These are phyloP conservation scores for Pleurostoma richardsiae DNA, from an alignment of 2,329 filamentous ascomycete genomes.

Conservation along the genomic window DNA sequence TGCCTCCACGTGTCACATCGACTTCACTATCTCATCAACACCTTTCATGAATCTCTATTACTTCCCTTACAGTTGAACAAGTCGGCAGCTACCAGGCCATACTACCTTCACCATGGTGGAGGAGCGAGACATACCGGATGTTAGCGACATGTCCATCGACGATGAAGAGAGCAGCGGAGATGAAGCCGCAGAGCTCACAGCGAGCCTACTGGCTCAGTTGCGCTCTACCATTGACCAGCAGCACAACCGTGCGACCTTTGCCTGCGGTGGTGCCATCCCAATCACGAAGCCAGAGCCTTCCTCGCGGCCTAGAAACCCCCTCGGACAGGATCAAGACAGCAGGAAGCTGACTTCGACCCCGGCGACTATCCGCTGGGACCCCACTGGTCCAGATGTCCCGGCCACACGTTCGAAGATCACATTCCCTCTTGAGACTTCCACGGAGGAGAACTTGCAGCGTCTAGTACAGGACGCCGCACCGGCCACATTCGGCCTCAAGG, in stretches of 20 bases:
- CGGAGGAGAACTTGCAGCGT: conserved; percentile 6
- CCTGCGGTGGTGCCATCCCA: conserved; percentile 9
- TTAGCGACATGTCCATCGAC: not conserved
- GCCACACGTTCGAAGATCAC: conserved; percentile 6
- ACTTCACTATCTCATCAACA: too few species aligned
- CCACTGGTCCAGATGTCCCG: not conserved
- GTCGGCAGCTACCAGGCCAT: too few species aligned
- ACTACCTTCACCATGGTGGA: not conserved
- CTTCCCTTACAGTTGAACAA: too few species aligned
- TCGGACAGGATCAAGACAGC: not conserved
- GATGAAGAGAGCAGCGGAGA: not conserved
- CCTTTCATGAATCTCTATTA: too few species aligned
- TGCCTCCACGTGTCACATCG: too few species aligned
- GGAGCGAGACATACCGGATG: not conserved
- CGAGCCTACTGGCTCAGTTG: not conserved
- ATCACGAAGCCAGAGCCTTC: not conserved
- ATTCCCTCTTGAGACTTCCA: conserved; percentile 6
- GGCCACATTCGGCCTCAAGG: conserved; percentile 41
- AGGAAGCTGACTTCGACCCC: not conserved
- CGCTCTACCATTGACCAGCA: not conserved
- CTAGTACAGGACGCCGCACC: conserved; percentile 29
- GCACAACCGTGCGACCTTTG: conserved; percentile 1
- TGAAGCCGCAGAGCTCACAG: not conserved
- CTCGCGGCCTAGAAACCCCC: not conserved
- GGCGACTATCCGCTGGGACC: conserved; percentile 14